Evolutionary conservation across 2,329 filamentous ascomycete species (phyloP).

Genomic region (Ramichloridium luteum): DNA sequence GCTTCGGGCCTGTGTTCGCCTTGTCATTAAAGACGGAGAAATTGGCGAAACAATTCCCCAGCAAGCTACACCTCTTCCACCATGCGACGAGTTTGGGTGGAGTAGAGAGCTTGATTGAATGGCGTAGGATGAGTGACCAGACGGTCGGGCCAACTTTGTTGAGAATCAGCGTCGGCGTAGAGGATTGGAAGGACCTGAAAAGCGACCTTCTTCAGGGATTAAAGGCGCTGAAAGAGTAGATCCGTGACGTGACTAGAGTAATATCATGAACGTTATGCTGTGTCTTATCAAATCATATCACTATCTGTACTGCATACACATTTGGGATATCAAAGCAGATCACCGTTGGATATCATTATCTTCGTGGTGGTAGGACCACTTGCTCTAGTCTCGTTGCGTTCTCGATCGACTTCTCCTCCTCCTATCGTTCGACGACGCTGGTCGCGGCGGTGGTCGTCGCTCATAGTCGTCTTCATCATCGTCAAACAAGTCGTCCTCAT

Average conservation of each 20-base stretch:
- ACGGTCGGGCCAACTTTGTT: slow-evolving; percentile 60
- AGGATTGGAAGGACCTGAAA: slow-evolving; percentile 73
- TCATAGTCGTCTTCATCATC: not conserved
- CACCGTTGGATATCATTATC: too few relatives aligned
- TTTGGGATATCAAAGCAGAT: too few relatives aligned
- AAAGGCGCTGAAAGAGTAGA: slow-evolving; percentile 37
- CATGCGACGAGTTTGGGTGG: slow-evolving; percentile 91
- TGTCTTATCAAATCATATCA: too few relatives aligned
- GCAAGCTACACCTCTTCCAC: slow-evolving; percentile 70
- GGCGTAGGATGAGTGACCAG: slow-evolving; percentile 77
- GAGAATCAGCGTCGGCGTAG: slow-evolving; percentile 75
- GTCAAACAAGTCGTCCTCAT: not conserved
- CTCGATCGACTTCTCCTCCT: not conserved
- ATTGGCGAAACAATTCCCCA: slow-evolving; percentile 58
- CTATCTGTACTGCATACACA: too few relatives aligned
- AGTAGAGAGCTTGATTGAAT: slow-evolving; percentile 93
- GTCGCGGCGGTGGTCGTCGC: not conserved
- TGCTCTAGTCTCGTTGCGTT: not conserved
- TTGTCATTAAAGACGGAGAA: slow-evolving; percentile 51
- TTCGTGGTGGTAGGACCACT: too few relatives aligned
- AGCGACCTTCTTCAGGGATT: slow-evolving; percentile 61
- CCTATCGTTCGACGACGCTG: not conserved
- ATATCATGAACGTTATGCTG: too few relatives aligned
- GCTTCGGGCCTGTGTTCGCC: slow-evolving; percentile 80
- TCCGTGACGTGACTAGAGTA: too few relatives aligned